These are phyloP conservation scores for Citeromyces hawaiiensis DNA, from an alignment of 1,139 yeast species.

Conservation along the genomic window DNA sequence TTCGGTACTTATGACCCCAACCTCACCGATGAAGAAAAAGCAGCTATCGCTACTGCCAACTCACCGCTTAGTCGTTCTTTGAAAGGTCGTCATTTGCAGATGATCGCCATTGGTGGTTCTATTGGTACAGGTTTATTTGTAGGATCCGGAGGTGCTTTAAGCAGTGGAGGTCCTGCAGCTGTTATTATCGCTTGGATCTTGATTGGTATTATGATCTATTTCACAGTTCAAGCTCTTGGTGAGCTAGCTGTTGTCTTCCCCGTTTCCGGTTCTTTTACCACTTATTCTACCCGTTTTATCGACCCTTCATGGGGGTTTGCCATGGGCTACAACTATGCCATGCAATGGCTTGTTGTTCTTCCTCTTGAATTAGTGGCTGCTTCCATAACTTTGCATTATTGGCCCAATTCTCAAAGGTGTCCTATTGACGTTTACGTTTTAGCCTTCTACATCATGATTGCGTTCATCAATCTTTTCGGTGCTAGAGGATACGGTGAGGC, in stretches of 20 bases:
- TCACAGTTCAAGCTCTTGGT: conserved; percentile 75
- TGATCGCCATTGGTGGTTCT: conserved; percentile 58
- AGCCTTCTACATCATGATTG: conserved; percentile 45
- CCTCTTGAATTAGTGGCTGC: conserved; percentile 74
- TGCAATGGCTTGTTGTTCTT: conserved; percentile 68
- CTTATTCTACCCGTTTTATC: conserved; percentile 55
- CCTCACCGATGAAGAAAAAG: too few species aligned
- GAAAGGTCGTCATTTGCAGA: conserved; percentile 47
- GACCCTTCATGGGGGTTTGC: conserved; percentile 74
- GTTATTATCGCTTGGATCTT: conserved; percentile 55
- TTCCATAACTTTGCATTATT: conserved; percentile 51
- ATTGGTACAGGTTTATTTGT: conserved; percentile 61
- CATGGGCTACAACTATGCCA: conserved; percentile 68
- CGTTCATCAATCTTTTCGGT: conserved; percentile 16
- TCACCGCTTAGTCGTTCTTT: too few species aligned
- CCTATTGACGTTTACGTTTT: conserved; percentile 49
- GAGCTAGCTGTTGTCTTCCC: conserved; percentile 75
- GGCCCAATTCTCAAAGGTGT: conserved; percentile 28
- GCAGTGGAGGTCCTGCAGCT: conserved; percentile 73
- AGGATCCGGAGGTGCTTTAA: conserved; percentile 59
- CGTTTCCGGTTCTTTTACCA: conserved; percentile 67
- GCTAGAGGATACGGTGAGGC: conserved; percentile 13
- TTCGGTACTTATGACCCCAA: too few species aligned
- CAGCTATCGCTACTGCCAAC: too few species aligned
- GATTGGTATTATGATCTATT: conserved; percentile 58